Conservation (phyloP, 192 early-diverging fungal genomes). For the Entomortierella parvispora region DNA sequence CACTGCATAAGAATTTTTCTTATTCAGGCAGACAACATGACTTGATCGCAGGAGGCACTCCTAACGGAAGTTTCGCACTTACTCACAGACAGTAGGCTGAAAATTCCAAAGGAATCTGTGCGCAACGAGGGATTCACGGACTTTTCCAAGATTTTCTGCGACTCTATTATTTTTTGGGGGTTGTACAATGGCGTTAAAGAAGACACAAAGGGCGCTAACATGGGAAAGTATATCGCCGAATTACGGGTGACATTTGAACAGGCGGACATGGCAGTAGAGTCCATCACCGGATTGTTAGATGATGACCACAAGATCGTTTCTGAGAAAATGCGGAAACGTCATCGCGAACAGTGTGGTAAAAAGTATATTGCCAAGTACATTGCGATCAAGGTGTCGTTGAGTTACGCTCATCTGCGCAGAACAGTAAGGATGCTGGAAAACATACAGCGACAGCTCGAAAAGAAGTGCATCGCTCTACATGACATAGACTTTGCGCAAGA, state of each 20-base stretch:
- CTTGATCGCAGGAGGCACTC: too few species aligned
- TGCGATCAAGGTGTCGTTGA: not conserved
- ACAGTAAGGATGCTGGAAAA: not conserved
- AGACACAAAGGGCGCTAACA: not conserved
- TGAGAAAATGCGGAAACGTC: not conserved
- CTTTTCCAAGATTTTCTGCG: not conserved
- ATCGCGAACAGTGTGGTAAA: not conserved
- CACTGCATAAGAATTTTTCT: too few species aligned
- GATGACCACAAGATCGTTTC: not conserved
- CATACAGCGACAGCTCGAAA: not conserved
- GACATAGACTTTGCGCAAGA: constrained; percentile 3
- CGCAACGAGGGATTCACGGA: not conserved
- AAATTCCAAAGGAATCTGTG: not conserved
- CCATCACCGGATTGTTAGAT: not conserved
- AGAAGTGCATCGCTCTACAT: not conserved
- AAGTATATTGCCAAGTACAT: not conserved
- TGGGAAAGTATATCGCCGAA: not conserved
- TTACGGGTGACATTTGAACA: not conserved
- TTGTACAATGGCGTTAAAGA: not conserved
- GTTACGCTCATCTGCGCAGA: not conserved
- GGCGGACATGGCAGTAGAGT: not conserved
- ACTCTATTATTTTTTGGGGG: not conserved
- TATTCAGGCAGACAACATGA: too few species aligned
- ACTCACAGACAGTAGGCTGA: not conserved
- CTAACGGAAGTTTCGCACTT: not conserved